Evolutionary conservation across 257 asterid species (phyloP).

Genomic region (Rehmannia glutinosa): DNA sequence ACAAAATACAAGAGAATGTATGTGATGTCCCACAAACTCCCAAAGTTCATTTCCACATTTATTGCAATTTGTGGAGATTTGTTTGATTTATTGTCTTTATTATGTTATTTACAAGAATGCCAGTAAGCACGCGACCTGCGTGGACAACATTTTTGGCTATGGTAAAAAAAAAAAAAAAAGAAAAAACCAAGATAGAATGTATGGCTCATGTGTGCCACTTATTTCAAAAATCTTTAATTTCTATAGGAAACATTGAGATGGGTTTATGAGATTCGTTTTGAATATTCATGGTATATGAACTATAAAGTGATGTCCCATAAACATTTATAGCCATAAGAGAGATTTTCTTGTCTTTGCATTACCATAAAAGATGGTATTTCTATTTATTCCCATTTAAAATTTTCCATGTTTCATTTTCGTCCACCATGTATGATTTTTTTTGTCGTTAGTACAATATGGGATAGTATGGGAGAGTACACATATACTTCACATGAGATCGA

Average conservation of each 20-base stretch:
- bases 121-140: conserved; percentile 28
- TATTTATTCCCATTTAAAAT: neutral
- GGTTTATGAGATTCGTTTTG: neutral
- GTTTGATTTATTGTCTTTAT: neutral
- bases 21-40: neutral
- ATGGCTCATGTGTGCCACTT: conserved; percentile 7
- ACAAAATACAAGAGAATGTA: too few species aligned
- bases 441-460: too few species aligned
- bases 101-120: conserved; percentile 9
- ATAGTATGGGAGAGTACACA: too few species aligned
- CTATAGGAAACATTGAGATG: neutral
- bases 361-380: neutral
- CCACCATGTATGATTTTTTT: neutral
- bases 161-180: too few species aligned
- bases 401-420: neutral
- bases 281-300: neutral
- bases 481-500: too few species aligned
- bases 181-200: neutral
- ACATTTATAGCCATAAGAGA: neutral
- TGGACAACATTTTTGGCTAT: too few species aligned
- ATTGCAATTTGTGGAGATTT: neutral
- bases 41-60: neutral
- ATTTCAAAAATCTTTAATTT: neutral
- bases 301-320: neutral
- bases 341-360: neutral